Evolutionary conservation across 768 basidiomycete genomes (phyloP).

Genomic region (Pleurotus tuoliensis): DNA sequence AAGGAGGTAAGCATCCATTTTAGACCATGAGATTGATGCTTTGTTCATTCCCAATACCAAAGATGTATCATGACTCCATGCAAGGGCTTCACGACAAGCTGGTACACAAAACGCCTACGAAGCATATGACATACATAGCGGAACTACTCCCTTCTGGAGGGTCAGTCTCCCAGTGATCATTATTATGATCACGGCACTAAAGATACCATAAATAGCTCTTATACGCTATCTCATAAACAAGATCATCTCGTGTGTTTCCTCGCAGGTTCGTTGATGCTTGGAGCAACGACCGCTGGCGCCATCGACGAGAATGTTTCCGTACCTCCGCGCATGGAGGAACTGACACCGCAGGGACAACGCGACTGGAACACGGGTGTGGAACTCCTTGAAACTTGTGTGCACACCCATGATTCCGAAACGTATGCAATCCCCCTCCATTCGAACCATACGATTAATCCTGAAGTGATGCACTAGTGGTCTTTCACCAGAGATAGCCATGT

Average conservation of each 20-base stretch:
- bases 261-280: slow-evolving; percentile 87
- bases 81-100: slow-evolving; percentile 60
- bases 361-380: slow-evolving; percentile 83
- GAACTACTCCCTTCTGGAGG: slow-evolving; percentile 83
- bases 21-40: not conserved
- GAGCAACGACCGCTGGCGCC: slow-evolving; percentile 69
- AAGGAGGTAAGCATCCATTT: slow-evolving; percentile 37
- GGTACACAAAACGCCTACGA: slow-evolving; percentile 43
- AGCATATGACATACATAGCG: slow-evolving; percentile 67
- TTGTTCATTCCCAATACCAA: not conserved
- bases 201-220: not conserved
- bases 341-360: slow-evolving; percentile 56
- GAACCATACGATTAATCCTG: not conserved
- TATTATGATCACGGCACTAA: no score
- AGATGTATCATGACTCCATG: slow-evolving; percentile 78
- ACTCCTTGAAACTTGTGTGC: slow-evolving; percentile 84
- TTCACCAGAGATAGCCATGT: slow-evolving; percentile 76
- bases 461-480: slow-evolving; percentile 53
- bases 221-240: slow-evolving; percentile 69
- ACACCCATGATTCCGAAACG: slow-evolving; percentile 81
- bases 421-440: slow-evolving; percentile 30
- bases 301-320: slow-evolving; percentile 50
- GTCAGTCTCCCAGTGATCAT: slow-evolving; percentile 41
- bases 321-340: slow-evolving; percentile 58
- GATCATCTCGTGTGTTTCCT: slow-evolving; percentile 97